Percentiles rank a stretch among this genome's conserved stretches.
Conservation (phyloP, 148 eudicot genomes). For the Persicaria maculosa region DNA sequence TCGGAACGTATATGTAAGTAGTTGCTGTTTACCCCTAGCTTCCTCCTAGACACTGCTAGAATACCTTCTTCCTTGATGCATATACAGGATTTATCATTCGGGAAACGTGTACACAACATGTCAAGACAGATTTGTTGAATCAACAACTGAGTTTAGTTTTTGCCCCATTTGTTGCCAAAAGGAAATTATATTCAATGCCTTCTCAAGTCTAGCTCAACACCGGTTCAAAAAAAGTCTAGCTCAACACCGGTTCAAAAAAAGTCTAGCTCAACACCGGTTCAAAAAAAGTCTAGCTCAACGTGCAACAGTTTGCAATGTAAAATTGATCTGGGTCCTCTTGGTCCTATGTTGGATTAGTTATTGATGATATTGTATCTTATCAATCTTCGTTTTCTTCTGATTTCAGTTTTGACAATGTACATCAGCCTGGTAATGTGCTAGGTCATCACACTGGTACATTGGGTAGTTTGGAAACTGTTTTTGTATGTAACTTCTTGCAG, state of each 20-base stretch:
- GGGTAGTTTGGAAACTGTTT: no score
- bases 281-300: background rate
- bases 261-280: background rate
- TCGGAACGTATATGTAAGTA: background rate
- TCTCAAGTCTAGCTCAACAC: background rate
- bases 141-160: conserved; percentile 5
- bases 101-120: background rate
- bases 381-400: no score
- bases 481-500: no score
- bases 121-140: conserved; percentile 6
- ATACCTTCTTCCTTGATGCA: background rate
- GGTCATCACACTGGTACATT: no score
- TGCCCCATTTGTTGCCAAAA: background rate
- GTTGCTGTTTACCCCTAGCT: background rate
- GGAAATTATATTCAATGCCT: background rate
- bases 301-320: background rate
- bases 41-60: background rate
- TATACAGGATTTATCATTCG: background rate
- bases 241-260: background rate
- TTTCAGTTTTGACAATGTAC: no score
- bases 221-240: no score
- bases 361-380: no score
- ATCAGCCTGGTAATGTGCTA: no score
- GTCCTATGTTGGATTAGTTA: no score
- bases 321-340: background rate